phyloP scores from a whole-genome alignment of 2,329 filamentous ascomycete species.

The Colletotrichum endophyticum region DNA sequence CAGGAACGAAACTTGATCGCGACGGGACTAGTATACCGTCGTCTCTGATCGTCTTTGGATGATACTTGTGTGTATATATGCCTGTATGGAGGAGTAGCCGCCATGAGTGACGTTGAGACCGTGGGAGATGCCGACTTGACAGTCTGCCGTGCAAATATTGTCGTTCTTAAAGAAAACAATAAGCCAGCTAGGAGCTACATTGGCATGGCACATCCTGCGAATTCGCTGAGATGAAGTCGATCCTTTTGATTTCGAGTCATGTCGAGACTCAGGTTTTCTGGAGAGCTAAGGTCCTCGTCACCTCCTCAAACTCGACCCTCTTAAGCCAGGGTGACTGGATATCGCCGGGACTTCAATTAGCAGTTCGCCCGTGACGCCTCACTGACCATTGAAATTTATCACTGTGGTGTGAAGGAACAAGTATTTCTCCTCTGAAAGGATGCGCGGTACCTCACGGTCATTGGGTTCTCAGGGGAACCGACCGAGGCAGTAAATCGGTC shows the following conservation, averaged over 20 bases:
- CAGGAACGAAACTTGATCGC: neutral
- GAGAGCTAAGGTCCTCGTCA: neutral
- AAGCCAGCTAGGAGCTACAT: neutral
- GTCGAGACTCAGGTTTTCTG: neutral
- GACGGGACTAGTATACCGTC: neutral
- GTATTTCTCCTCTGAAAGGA: neutral
- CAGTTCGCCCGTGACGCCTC: neutral
- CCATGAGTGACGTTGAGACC: neutral
- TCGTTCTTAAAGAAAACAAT: neutral
- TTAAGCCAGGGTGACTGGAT: neutral
- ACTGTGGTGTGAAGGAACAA: neutral
- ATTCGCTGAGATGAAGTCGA: neutral
- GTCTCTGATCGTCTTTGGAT: neutral
- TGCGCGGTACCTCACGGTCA: neutral
- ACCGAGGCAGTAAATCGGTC: neutral
- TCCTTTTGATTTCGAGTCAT: neutral
- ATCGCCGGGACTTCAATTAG: neutral
- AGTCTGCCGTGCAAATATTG: neutral
- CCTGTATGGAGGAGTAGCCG: neutral
- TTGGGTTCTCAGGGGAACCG: neutral
- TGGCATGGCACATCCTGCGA: neutral
- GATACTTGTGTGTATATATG: neutral
- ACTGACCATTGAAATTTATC: neutral
- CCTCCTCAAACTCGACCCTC: neutral
- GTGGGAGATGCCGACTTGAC: neutral